These are phyloP conservation scores for Chaetomium sp. DNA, from an alignment of 2,329 filamentous ascomycete species.

Conservation along the genomic window DNA sequence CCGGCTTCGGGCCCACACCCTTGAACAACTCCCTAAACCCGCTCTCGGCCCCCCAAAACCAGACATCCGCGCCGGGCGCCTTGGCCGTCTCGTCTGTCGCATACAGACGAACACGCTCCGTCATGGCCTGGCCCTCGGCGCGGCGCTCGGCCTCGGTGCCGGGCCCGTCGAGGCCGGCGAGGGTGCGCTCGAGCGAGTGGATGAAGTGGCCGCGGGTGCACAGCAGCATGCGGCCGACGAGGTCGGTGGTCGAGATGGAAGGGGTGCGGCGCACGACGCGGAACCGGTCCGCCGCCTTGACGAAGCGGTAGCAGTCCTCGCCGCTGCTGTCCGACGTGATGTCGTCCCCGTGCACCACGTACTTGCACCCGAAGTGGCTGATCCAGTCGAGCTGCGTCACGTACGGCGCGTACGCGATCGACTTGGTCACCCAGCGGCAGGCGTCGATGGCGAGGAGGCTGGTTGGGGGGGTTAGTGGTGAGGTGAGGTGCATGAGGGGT, in stretches of 20 bases:
- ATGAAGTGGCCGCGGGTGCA: conserved; percentile 96
- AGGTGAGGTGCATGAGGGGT: too few species aligned
- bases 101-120: conserved; percentile 78
- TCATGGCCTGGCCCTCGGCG: conserved; percentile 67
- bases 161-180: conserved; percentile 72
- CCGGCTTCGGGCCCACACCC: conserved; percentile 70
- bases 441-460: conserved; percentile 89
- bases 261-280: conserved; percentile 96
- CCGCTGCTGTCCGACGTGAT: conserved; percentile 93
- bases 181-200: conserved; percentile 68
- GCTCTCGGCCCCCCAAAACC: conserved; percentile 69
- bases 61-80: conserved; percentile 78
- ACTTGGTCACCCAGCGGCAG: conserved; percentile 89
- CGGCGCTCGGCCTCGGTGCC: conserved; percentile 68
- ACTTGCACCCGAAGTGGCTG: conserved; percentile 90
- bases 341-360: conserved; percentile 95
- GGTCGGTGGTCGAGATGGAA: conserved; percentile 93
- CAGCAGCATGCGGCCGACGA: conserved; percentile 96
- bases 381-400: conserved; percentile 95
- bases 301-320: conserved; percentile 96
- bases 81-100: conserved; percentile 83
- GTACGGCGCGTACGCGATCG: conserved; percentile 85
- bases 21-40: conserved; percentile 68
- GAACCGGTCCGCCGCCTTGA: conserved; percentile 91
- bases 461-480: conserved; percentile 25